These are phyloP conservation scores for Uronychia binucleata DNA, from an alignment of 73 alveolate genomes.

Conservation along the genomic window DNA sequence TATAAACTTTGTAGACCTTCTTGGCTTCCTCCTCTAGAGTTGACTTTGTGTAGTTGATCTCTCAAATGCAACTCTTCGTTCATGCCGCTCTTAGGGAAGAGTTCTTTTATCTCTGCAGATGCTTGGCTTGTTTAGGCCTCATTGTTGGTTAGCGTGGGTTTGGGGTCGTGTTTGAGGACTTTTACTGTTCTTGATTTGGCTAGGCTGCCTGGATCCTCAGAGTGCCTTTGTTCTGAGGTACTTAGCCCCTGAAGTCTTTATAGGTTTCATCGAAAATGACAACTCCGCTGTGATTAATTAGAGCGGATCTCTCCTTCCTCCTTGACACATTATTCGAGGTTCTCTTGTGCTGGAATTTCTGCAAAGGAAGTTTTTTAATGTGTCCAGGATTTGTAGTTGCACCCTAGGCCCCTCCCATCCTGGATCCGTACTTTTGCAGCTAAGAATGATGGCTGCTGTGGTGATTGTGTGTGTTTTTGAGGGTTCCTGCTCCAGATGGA, in stretches of 20 bases:
- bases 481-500: neutral
- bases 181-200: neutral
- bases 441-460: neutral
- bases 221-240: neutral
- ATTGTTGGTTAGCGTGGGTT: neutral
- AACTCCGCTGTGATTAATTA: neutral
- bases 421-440: neutral
- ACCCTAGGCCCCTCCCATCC: neutral
- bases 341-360: neutral
- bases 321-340: neutral
- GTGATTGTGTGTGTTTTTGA: neutral
- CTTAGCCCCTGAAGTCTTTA: neutral
- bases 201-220: neutral
- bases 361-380: neutral
- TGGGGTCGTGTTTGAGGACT: neutral
- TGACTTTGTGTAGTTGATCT: neutral
- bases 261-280: neutral
- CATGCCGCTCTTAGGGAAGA: neutral
- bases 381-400: neutral
- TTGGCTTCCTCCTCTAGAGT: neutral
- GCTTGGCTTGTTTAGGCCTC: neutral
- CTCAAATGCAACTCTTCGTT: neutral
- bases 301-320: neutral
- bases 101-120: neutral
- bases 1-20: neutral